Evolutionary conservation across 2,329 filamentous ascomycete genomes (phyloP), one percentile per base, ranked within the genome.

Genomic region (Akanthomyces dipterigenus): DNA sequence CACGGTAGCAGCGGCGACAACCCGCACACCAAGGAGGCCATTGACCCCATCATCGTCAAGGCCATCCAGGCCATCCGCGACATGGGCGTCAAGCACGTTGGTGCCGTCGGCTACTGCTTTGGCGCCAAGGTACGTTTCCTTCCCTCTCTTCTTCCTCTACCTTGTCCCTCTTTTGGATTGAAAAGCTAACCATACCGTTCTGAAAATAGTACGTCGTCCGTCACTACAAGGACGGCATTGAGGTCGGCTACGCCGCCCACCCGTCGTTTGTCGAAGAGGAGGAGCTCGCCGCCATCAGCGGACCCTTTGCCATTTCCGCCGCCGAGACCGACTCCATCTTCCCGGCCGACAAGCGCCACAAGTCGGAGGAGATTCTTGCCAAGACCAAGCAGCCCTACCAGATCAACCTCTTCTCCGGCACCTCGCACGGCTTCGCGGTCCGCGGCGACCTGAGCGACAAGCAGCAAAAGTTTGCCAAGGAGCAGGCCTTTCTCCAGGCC

Each of bases 401-500:
- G 71, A 81, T 92, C 62, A 85, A 80, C 64, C 73, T 93, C 46
- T 93, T 87, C 77, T 83, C 84, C 18, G 84, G 83, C 42, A 87
- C 88, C 7, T 71, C 76, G 63, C 90, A 95, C 70, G 90, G 90
- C 0, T 95, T 93, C 68, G 87, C 85, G 18, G 87, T 91, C 8
- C 81, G 89, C 40, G 83, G 78, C 4, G 86, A 93, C 67, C 61
- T 81, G 31, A 75, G 75, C 3, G 75, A 80, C 62, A 75, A 76
- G 22, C 65, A 69, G 61, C 75, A 83, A 69, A 85, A 81, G 73
- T 93, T 85, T 70, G 88, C 86, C 36, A 93, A 93, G 80, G 88
- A 93, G 76, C 82, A 86, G 71, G 89, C 90, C 0, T 93, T 93
- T 72, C 75, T 82, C 65, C 90, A 93, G 79, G 89, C 89, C 28